Percentiles rank a stretch among this genome's conserved stretches.
Evolutionary conservation across 176 grass and related monocot genomes (phyloP).

Genomic region (Saccharum spontaneum): DNA sequence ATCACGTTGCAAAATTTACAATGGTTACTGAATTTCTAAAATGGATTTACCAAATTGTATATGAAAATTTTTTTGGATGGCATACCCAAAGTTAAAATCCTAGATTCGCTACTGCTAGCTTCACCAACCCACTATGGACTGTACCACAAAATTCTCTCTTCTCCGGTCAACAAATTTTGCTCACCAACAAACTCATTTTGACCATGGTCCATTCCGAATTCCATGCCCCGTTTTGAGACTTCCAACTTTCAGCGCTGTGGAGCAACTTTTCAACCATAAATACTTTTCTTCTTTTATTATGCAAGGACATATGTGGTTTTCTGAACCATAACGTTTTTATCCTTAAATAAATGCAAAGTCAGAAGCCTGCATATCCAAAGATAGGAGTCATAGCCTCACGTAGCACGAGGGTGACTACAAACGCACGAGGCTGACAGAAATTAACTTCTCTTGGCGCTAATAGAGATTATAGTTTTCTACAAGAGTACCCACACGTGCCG

Average conservation of each 20-base stretch:
- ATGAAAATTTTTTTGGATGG: too few relatives aligned
- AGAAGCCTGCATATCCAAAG: not conserved
- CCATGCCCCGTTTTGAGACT: not conserved
- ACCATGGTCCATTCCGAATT: not conserved
- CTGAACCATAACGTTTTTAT: not conserved
- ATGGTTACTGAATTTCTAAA: too few relatives aligned
- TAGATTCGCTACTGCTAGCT: too few relatives aligned
- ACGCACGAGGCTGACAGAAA: too few relatives aligned
- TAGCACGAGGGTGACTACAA: too few relatives aligned
- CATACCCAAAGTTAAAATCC: too few relatives aligned
- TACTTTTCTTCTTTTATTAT: not conserved
- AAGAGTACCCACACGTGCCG: too few relatives aligned
- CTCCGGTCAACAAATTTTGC: slow-evolving; percentile 26
- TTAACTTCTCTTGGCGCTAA: too few relatives aligned
- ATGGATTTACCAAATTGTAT: too few relatives aligned
- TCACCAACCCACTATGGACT: slow-evolving; percentile 4
- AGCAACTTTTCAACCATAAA: not conserved
- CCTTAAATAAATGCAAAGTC: not conserved
- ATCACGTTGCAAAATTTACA: too few relatives aligned
- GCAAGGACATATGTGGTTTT: not conserved
- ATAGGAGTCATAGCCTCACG: too few relatives aligned
- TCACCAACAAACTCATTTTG: slow-evolving; percentile 22
- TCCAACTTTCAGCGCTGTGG: not conserved
- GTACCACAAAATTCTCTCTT: not conserved
- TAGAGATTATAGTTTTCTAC: too few relatives aligned